Conservation (phyloP, 805 yeast genomes). For the Nakazawaea molendinolei region DNA sequence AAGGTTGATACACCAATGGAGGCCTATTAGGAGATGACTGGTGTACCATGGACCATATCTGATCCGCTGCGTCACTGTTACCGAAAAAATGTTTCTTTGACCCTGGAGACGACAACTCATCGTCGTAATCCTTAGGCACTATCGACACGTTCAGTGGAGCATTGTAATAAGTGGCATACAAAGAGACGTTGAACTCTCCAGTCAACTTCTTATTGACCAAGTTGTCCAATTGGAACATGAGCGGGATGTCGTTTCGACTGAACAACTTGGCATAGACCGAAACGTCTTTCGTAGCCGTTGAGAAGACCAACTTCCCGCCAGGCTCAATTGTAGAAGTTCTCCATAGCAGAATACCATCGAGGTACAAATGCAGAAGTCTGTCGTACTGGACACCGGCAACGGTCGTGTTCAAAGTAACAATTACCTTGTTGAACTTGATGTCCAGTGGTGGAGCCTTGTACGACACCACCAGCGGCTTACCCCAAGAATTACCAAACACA, state of each 20-base stretch:
- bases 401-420: slow-evolving; percentile 44
- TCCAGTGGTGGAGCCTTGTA: slow-evolving; percentile 40
- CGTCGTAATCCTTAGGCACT: slow-evolving; percentile 10
- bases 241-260: slow-evolving; percentile 26
- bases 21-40: slow-evolving; percentile 22
- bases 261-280: slow-evolving; percentile 50
- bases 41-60: slow-evolving; percentile 31
- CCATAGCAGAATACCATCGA: slow-evolving; percentile 68
- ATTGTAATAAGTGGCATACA: slow-evolving; percentile 46
- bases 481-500: slow-evolving; percentile 57
- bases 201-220: slow-evolving; percentile 43
- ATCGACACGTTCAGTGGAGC: slow-evolving; percentile 16
- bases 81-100: slow-evolving; percentile 21
- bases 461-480: slow-evolving; percentile 37
- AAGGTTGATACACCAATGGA: slow-evolving; percentile 42
- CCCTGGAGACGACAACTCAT: slow-evolving; percentile 17
- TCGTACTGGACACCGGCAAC: slow-evolving; percentile 60
- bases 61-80: slow-evolving; percentile 30
- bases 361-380: slow-evolving; percentile 55
- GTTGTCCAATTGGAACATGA: slow-evolving; percentile 63
- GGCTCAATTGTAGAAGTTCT: slow-evolving; percentile 85
- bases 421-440: slow-evolving; percentile 42
- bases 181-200: slow-evolving; percentile 52
- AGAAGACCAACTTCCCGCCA: slow-evolving; percentile 38
- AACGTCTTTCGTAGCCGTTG: slow-evolving; percentile 56